These are phyloP conservation scores for Monoraphidium neglectum DNA, from an alignment of 139 green algal species.

Conservation along the genomic window DNA sequence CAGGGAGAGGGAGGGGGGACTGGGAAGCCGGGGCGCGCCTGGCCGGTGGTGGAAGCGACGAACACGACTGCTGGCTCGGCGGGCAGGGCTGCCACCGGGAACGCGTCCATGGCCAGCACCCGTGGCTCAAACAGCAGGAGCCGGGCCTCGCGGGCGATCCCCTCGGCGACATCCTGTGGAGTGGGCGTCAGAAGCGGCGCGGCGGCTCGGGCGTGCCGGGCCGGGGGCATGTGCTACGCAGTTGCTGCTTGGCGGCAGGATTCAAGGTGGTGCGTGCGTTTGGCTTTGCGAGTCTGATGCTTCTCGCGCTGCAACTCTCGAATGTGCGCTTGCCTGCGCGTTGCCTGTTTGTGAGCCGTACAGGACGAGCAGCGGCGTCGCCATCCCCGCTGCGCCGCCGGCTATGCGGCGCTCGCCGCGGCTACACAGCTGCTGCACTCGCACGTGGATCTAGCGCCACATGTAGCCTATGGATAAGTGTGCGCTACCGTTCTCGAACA, in stretches of 20 bases:
- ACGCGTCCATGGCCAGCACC: constrained; percentile 78
- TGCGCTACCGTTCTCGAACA: too few relatives aligned
- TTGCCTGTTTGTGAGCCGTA: constrained; percentile 93
- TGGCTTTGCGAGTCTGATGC: neutral
- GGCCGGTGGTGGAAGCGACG: constrained; percentile 85
- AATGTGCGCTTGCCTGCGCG: constrained; percentile 76
- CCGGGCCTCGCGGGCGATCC: constrained; percentile 72
- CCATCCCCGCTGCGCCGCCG: neutral
- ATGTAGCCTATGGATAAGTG: too few relatives aligned
- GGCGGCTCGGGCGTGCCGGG: neutral
- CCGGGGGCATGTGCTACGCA: neutral
- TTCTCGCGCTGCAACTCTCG: too few relatives aligned
- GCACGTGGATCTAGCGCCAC: too few relatives aligned
- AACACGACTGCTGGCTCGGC: constrained; percentile 66
- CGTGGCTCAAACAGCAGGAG: constrained; percentile 43
- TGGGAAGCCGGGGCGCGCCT: constrained; percentile 38
- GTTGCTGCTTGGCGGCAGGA: too few relatives aligned
- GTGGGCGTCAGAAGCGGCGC: neutral
- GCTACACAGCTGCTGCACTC: too few relatives aligned
- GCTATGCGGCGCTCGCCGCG: too few relatives aligned
- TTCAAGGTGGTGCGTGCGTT: too few relatives aligned
- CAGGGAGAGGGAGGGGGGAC: neutral
- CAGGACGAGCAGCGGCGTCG: constrained; percentile 67
- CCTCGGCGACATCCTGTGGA: constrained; percentile 89
- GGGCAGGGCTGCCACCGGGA: constrained; percentile 61